phyloP scores from a whole-genome alignment of 257 asterid species.

The Nicotiana tomentosiformis region DNA sequence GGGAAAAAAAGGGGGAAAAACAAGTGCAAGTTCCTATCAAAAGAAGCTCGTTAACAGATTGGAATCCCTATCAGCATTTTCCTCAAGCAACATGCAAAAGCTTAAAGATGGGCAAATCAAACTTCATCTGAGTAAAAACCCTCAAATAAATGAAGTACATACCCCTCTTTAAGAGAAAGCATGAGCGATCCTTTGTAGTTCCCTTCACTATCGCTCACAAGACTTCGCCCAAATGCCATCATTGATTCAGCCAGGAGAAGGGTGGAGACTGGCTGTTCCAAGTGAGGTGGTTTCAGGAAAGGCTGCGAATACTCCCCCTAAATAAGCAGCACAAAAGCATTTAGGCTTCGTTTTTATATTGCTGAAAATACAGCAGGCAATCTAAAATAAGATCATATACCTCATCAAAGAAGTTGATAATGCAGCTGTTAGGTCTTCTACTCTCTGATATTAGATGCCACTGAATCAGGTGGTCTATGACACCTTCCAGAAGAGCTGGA shows the following conservation, averaged over 20 bases:
- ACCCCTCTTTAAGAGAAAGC: constrained; percentile 88
- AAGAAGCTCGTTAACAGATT: too few relatives aligned
- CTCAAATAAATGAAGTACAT: constrained; percentile 11
- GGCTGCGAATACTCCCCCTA: constrained; percentile 97
- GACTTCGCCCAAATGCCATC: constrained; percentile 89
- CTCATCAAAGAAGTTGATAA: constrained; percentile 89
- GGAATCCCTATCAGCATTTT: background rate
- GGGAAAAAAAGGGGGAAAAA: background rate
- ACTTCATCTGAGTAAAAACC: background rate
- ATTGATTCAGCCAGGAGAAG: constrained; percentile 81
- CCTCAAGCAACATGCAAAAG: background rate
- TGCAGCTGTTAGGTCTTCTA: constrained; percentile 86
- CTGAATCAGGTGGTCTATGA: constrained; percentile 75
- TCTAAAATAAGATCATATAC: constrained; percentile 27
- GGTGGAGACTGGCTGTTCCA: constrained; percentile 86
- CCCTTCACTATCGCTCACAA: constrained; percentile 70
- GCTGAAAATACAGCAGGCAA: background rate
- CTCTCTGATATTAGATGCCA: constrained; percentile 84
- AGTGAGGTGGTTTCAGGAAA: constrained; percentile 90
- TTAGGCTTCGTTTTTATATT: background rate
- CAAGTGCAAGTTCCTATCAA: background rate
- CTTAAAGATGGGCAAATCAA: background rate
- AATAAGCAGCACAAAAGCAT: constrained; percentile 2
- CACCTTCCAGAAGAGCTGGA: constrained; percentile 68
- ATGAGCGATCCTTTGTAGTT: constrained; percentile 80